A percentile compares a stretch with the other conserved stretches of the same genome.
phyloP scores from a whole-genome alignment of 176 grass and related monocot genomes.

The Paspalum notatum region DNA sequence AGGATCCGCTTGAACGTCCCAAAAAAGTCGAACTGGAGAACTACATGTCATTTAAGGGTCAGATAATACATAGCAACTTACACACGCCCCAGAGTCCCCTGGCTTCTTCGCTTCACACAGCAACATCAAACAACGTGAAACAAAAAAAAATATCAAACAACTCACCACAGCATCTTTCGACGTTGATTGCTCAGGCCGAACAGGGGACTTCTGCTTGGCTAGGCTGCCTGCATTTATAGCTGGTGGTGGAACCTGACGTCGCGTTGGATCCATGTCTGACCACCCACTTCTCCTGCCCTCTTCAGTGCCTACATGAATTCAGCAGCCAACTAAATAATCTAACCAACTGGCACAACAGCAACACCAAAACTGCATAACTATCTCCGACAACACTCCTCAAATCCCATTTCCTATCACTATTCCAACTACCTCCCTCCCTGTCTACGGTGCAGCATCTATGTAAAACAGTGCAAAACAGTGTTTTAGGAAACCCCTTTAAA shows the following conservation, averaged over 20 bases:
- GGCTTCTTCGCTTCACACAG: not conserved
- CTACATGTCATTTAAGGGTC: slow-evolving; percentile 82
- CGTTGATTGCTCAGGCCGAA: slow-evolving; percentile 42
- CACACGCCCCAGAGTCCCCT: slow-evolving; percentile 8
- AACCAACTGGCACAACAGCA: not conserved
- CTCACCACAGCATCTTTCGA: slow-evolving; percentile 71
- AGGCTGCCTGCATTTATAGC: slow-evolving; percentile 63
- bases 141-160: slow-evolving; percentile 30
- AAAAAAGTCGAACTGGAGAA: slow-evolving; percentile 92
- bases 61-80: slow-evolving; percentile 65
- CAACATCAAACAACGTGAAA: slow-evolving; percentile 28
- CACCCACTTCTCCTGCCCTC: slow-evolving; percentile 77
- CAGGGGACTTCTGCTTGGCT: slow-evolving; percentile 69
- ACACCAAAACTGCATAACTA: not conserved
- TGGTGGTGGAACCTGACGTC: slow-evolving; percentile 59
- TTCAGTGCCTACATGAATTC: slow-evolving; percentile 58
- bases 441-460: no score
- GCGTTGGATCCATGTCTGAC: slow-evolving; percentile 64
- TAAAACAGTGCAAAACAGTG: no score
- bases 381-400: no score
- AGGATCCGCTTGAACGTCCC: slow-evolving; percentile 88
- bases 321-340: not conserved
- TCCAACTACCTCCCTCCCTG: no score
- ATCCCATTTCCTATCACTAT: no score
- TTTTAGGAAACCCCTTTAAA: no score